These are phyloP conservation scores for Apostasia ramifera DNA, from an alignment of 106 monocot species.

Conservation along the genomic window DNA sequence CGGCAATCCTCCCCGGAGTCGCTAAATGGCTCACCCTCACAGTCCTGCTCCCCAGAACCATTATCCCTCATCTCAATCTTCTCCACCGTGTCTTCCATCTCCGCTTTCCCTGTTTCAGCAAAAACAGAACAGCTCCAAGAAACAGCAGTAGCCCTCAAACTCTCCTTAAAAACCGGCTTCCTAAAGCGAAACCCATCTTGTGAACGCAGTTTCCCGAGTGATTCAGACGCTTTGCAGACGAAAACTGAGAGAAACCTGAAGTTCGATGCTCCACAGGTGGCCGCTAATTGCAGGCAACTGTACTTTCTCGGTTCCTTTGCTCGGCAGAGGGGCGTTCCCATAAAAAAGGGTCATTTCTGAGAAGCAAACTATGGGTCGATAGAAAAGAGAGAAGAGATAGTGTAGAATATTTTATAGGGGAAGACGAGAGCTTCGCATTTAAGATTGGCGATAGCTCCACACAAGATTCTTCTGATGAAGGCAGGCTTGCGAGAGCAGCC, in stretches of 20 bases:
- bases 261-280: neutral
- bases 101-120: conserved; percentile 7
- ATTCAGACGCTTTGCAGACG: conserved; percentile 9
- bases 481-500: neutral
- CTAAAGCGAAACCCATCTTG: conserved; percentile 9
- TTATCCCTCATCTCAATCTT: neutral
- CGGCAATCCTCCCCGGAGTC: conserved; percentile 26
- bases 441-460: neutral
- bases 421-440: neutral
- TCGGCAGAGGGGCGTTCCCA: conserved; percentile 12
- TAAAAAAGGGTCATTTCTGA: conserved; percentile 24
- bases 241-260: neutral
- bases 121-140: conserved; percentile 23
- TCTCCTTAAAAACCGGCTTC: conserved; percentile 5
- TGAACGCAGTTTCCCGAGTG: neutral
- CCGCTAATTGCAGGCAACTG: conserved; percentile 9
- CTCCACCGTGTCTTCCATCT: conserved; percentile 22
- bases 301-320: conserved; percentile 8
- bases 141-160: neutral
- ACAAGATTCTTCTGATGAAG: neutral
- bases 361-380: neutral
- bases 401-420: neutral
- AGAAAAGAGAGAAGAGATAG: neutral
- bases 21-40: conserved; percentile 27
- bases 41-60: neutral